A percentile compares a stretch with the other conserved stretches of the same genome.
These are phyloP conservation scores for Proliferodiscus dingleyae DNA, from an alignment of 2,329 filamentous ascomycete genomes.

Conservation along the genomic window DNA sequence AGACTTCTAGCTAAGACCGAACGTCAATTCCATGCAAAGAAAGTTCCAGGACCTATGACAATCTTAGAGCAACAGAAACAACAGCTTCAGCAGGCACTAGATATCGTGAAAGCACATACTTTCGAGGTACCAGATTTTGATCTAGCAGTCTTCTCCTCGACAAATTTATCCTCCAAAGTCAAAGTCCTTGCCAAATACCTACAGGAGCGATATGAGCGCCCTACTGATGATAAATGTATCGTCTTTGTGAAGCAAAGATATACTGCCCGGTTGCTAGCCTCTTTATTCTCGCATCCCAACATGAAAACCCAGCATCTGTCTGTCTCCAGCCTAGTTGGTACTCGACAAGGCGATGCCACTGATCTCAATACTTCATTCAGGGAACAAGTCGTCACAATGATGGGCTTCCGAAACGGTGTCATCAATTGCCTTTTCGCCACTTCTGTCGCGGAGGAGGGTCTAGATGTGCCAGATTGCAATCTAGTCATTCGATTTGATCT, in stretches of 20 bases:
- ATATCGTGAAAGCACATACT: conserved; percentile 48
- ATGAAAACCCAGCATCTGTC: conserved; percentile 56
- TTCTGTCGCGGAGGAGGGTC: conserved; percentile 62
- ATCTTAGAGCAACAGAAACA: conserved; percentile 48
- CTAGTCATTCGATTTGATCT: conserved; percentile 74
- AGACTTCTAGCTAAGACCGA: conserved; percentile 57
- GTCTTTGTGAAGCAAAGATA: conserved; percentile 79
- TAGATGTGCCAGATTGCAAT: conserved; percentile 65
- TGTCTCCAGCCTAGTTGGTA: conserved; percentile 57
- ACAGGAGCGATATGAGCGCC: conserved; percentile 53
- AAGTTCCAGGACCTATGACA: conserved; percentile 27
- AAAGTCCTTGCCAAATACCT: conserved; percentile 57
- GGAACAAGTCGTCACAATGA: conserved; percentile 69
- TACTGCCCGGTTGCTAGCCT: conserved; percentile 68
- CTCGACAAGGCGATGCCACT: conserved; percentile 43
- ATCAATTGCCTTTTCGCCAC: conserved; percentile 63
- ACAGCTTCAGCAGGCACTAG: conserved; percentile 53
- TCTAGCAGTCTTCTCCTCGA: conserved; percentile 6
- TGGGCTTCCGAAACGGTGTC: conserved; percentile 55
- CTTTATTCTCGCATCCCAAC: conserved; percentile 54
- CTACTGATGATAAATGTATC: conserved; percentile 65
- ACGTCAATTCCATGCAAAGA: conserved; percentile 32
- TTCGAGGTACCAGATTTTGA: conserved; percentile 37
- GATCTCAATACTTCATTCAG: conserved; percentile 59
- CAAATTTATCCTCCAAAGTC: conserved; percentile 67